phyloP scores from a whole-genome alignment of 2,329 filamentous ascomycete species.

The Raffaelea deltoideospora region DNA sequence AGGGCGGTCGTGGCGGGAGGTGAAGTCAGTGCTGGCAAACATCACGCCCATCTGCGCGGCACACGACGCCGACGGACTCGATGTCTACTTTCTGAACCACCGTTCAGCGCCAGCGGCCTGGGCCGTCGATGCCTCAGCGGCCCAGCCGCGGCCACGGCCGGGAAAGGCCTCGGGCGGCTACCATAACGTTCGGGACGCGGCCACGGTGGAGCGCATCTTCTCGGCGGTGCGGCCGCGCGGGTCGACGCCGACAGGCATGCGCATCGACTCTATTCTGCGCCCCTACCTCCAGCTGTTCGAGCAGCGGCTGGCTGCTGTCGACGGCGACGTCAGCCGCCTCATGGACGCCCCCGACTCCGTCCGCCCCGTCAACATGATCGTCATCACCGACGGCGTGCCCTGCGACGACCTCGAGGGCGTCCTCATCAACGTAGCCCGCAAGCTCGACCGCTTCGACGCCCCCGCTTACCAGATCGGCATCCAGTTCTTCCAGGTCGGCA shows the following conservation, averaged over 20 bases:
- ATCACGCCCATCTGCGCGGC: constrained; percentile 72
- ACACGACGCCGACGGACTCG: constrained; percentile 72
- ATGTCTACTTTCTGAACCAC: constrained; percentile 83
- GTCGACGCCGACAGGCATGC: constrained; percentile 58
- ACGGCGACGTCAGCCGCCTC: constrained; percentile 11
- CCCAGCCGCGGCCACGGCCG: too few species aligned
- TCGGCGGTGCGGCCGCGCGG: constrained; percentile 45
- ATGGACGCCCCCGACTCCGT: constrained; percentile 25
- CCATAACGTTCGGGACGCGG: constrained; percentile 43
- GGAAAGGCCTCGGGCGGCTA: constrained; percentile 37
- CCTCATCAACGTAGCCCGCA: constrained; percentile 51
- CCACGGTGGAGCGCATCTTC: constrained; percentile 55
- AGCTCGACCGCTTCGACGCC: constrained; percentile 54
- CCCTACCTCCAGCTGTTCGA: constrained; percentile 52
- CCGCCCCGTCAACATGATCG: constrained; percentile 80
- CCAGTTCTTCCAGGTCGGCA: constrained; percentile 91
- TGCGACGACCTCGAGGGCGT: constrained; percentile 62
- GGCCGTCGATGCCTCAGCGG: too few species aligned
- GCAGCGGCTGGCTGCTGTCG: too few species aligned
- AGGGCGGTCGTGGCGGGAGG: constrained; percentile 62
- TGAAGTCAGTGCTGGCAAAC: constrained; percentile 48
- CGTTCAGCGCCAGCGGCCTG: constrained; percentile 18
- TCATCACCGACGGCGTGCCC: constrained; percentile 78
- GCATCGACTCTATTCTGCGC: constrained; percentile 55
- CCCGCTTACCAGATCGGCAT: constrained; percentile 74